Conservation (phyloP, 192 early-diverging fungal species). For the Backusella mclennaniae region DNA sequence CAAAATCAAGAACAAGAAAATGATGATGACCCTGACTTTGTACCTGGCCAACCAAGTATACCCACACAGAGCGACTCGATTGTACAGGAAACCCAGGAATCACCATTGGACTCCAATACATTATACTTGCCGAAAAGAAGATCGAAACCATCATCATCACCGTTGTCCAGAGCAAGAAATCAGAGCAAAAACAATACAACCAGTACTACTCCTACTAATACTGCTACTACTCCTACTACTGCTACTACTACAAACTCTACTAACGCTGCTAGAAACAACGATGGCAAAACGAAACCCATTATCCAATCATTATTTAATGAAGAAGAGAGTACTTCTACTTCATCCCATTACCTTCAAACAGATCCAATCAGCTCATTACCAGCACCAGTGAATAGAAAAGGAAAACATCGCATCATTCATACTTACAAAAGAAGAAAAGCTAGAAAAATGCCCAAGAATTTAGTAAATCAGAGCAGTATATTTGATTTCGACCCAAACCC, state of each 20-base stretch:
- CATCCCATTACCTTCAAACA: neutral
- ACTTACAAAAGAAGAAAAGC: neutral
- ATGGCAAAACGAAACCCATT: neutral
- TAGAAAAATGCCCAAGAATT: neutral
- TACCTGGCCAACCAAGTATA: neutral
- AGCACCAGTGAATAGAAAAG: neutral
- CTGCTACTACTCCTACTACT: neutral
- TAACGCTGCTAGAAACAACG: neutral
- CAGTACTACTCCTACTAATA: too few relatives aligned
- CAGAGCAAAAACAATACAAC: neutral
- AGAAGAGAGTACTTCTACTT: neutral
- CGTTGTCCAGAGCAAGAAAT: neutral
- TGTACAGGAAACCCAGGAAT: neutral
- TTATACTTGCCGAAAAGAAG: neutral
- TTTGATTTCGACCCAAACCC: neutral
- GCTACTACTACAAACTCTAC: neutral
- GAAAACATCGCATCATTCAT: neutral
- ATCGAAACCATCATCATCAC: neutral
- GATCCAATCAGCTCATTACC: neutral
- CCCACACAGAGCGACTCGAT: neutral
- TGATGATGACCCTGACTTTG: neutral
- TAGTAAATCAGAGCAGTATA: neutral
- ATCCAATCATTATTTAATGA: neutral
- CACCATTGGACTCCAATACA: neutral
- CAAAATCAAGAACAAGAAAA: neutral